These are phyloP conservation scores for Corchorus capsularis DNA, from an alignment of 345 rosid species.

Conservation along the genomic window DNA sequence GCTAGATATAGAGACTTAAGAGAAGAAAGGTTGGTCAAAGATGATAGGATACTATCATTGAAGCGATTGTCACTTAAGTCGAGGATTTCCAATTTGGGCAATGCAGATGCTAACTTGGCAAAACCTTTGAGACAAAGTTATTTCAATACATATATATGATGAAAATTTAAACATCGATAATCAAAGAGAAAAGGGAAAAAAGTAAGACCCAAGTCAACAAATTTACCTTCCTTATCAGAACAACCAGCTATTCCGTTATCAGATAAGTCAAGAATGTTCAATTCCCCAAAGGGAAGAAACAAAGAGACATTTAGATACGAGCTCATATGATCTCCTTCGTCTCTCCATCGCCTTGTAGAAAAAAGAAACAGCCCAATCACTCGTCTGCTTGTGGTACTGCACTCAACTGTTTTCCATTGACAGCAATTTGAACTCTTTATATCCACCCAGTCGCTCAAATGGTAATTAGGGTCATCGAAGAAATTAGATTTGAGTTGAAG, in stretches of 20 bases:
- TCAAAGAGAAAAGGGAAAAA: background rate
- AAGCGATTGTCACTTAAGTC: background rate
- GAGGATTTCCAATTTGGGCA: too few species aligned
- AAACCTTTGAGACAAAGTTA: too few species aligned
- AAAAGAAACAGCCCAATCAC: background rate
- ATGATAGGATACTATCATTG: background rate
- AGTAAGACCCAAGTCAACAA: background rate
- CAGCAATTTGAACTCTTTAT: background rate
- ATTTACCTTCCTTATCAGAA: background rate
- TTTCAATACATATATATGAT: too few species aligned
- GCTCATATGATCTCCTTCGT: too few species aligned
- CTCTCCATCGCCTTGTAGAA: background rate
- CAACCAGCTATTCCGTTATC: background rate
- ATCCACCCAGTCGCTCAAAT: background rate
- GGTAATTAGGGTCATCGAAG: background rate
- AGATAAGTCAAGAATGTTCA: background rate
- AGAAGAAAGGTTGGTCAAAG: background rate
- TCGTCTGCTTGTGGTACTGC: background rate
- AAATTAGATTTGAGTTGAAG: background rate
- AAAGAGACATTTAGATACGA: constrained; percentile 7
- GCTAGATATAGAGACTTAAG: background rate
- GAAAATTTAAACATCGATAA: background rate
- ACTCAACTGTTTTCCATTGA: background rate
- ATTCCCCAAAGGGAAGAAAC: constrained; percentile 1
- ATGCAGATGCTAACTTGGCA: too few species aligned